Base-by-base conservation (phyloP, 164 flowering plant species). In the Macadamia tetraphylla region DNA sequence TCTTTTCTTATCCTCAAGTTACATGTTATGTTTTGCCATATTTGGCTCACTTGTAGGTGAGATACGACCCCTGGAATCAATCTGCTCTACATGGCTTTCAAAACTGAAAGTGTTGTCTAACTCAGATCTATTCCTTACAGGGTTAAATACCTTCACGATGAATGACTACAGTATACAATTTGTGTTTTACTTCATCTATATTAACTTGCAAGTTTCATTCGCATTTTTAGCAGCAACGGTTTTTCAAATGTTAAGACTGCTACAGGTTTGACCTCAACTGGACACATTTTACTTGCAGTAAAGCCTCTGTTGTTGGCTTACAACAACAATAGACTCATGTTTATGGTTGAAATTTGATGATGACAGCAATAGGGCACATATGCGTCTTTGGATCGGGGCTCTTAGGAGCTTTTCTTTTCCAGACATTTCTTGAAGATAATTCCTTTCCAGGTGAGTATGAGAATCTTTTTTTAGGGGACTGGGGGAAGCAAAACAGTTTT, bases 381-480 rank as follows among this genome's bases (percentile, higher is more conserved):
- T 67, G 67, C 44, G 86, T 90, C 32, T 90, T 88, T 70, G 91
- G 87, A 73, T 75, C 86, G 52, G 93, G 90, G 43, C 86, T 88
- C 32, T 69, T 88, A 58, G 93, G 91, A 31, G 78, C 73, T 57
- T 90, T 78, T 70, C 88, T 90, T 61, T 85, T 90, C 74, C 78
- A 82, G 56, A 60, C 55, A 58, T 84, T 85, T 65, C 42, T 90
- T 63, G 69, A 85, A 77, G 87, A 80, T 66, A 11, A 75, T 31
- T 82, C 94, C 62, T 90, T 90, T 68, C 88, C 96, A 77, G 81
- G 98, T 92, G 82, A 81, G 89, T 74, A n/a, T 13, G 59, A 3
- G 29, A 14, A 53, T 14, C 57, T 3, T 8, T 49, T 14, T 8
- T 14, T 49, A 23, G 23, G 23, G 23, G 23, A 23, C 23, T 23